Base-by-base conservation (phyloP, 2,329 filamentous ascomycete genomes). In the Ceratocystis harringtonii region DNA sequence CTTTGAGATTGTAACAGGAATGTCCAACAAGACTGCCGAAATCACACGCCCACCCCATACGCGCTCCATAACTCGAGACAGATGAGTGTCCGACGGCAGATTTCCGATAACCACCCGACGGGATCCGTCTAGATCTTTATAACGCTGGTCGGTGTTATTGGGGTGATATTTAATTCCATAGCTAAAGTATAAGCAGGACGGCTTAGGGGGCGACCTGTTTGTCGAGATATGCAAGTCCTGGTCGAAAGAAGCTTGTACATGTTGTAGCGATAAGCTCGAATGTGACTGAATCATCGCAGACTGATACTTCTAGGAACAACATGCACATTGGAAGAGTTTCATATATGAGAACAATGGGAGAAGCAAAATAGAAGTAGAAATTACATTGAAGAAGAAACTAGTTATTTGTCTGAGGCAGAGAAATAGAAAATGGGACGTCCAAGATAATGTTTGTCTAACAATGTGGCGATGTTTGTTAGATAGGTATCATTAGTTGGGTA, bases 71-170 rank as follows among this genome's bases (percentile, higher is more conserved):
- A 67, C 8, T 2, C 57, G 48, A 3, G 66, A 67, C 17, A 65
- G 57, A 36, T 63, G 62, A 15, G 62, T 41, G 6, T 45, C 30
- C 4, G 48, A 10, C 1, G 73, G 72, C 0, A 75, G 65, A 2
- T 72, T 70, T 10, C 60, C 41, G 0, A 75, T 41, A 0, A 73
- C 6, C 0, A 74, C 68, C 0, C 72, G 69, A 0, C 73, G 71
- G 7, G 70, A 65, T 22, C 66, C 62, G 41, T n/a, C 55, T 58
- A n/a, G 25, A 15, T 36, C 28, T 30, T 25, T 5, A 30, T 17
- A 19, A 12, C 7, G 28, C 28, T 7, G 55, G 6, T 2, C 8
- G 3, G 10, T 58, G 55, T 28, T 30, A 4, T n/a, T 19, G 17
- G 55, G 15, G 3, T 32, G 5, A n/a, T 36, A 19, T 19, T 19